Evolutionary conservation across 2,329 filamentous ascomycete genomes (phyloP), one percentile per base, ranked within the genome.

Genomic region (Aspergillus novoparasiticus): DNA sequence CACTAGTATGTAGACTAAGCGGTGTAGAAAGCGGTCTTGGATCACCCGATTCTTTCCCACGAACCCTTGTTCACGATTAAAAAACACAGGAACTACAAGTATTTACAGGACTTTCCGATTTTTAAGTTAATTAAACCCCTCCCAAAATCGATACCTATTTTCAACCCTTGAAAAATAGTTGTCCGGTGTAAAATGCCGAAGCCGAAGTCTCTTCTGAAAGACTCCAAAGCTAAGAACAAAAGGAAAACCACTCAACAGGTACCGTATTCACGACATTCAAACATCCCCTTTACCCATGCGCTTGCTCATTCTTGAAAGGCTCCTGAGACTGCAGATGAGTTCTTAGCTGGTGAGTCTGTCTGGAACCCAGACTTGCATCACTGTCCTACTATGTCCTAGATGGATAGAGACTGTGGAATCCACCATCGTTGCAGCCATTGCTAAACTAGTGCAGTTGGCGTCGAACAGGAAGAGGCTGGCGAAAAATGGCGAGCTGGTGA

Each of bases 401-500:
- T 16, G 10, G 43, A 34, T 16, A 61, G 19, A 32, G 6, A 43
- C 28, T 16, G 30, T 30, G 10, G 28, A 28, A 32, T 51, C 11
- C 26, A 30, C 23, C 14, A 30, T 50, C 11, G 23, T 30, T 30
- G 46, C 12, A 26, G 19, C 48, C 41, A 19, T 59, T 11, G 19
- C 43, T 62, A 34, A 63, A 28, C 4, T 23, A 19, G 16, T 36
- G 16, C 45, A 84, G 86, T 84, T 28, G 90, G 89, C 12, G 89
- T 91, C 59, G 85, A 89, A 36, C 83, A 87, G 64, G 90, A 93
- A 77, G 88, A 91, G 75, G 87, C 87, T 6, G 90, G 88, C 8
- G 89, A 90, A 65, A 93, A 93, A 83, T 91, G 89, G 87, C 83
- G 89, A 57, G 89, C 85, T 43, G 90, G 90, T 26, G 90, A 93